Evolutionary conservation across 345 rosid genomes (phyloP).

Genomic region (Chamaenerion angustifolium): DNA sequence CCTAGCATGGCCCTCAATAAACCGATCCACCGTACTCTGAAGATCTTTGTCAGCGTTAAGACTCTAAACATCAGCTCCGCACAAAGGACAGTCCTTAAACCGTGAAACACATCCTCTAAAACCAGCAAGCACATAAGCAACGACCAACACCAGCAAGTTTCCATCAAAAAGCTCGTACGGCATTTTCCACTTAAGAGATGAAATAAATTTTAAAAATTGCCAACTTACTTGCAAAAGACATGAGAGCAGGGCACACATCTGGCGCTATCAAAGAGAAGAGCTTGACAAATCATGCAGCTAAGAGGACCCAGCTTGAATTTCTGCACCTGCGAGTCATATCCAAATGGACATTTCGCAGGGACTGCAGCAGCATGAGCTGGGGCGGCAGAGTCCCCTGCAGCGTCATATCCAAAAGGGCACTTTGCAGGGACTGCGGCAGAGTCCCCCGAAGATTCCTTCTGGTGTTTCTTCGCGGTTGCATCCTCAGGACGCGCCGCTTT

Average conservation of each 20-base stretch:
- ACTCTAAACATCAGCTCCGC: constrained; percentile 91
- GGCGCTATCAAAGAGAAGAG: constrained; percentile 59
- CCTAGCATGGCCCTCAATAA: constrained; percentile 92
- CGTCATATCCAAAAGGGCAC: constrained; percentile 9
- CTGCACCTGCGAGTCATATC: constrained; percentile 76
- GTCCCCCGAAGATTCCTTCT: constrained; percentile 8
- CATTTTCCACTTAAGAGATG: too few species aligned
- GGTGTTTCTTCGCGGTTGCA: constrained; percentile 13
- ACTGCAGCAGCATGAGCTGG: constrained; percentile 4
- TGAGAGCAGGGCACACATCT: constrained; percentile 90
- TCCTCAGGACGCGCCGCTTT: constrained; percentile 62
- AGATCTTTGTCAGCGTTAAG: constrained; percentile 58
- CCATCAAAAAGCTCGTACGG: too few species aligned
- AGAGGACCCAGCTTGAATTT: constrained; percentile 92
- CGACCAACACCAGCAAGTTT: too few species aligned
- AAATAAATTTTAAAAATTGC: too few species aligned
- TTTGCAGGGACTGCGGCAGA: constrained; percentile 3
- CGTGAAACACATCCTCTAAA: constrained; percentile 56
- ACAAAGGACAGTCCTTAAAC: constrained; percentile 83
- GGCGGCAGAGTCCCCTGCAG: constrained; percentile 26
- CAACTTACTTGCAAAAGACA: constrained; percentile 73
- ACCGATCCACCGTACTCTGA: constrained; percentile 69
- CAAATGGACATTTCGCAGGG: constrained; percentile 81
- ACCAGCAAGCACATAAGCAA: background rate
- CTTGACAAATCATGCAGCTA: constrained; percentile 86